Evolutionary conservation across 1,139 yeast species (phyloP).

Genomic region (Zhuliangozyma blackwelliae): DNA sequence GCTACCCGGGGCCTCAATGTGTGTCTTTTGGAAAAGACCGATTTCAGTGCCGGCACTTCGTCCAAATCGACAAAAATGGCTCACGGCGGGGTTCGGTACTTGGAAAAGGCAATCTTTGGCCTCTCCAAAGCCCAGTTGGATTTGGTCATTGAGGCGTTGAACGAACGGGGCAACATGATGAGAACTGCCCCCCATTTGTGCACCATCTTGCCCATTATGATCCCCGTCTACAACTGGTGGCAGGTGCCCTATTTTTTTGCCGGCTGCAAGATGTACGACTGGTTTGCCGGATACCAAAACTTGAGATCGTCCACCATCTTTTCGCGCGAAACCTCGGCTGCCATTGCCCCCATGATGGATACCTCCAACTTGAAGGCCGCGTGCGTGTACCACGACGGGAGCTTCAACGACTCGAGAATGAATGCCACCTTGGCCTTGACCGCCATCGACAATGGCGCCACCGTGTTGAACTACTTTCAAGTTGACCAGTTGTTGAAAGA

Average conservation of each 20-base stretch:
- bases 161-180: slow-evolving; percentile 85
- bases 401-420: slow-evolving; percentile 91
- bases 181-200: slow-evolving; percentile 93
- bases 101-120: slow-evolving; percentile 91
- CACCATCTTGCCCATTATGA: slow-evolving; percentile 84
- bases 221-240: slow-evolving; percentile 95
- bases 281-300: slow-evolving; percentile 89
- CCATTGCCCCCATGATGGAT: slow-evolving; percentile 86
- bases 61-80: slow-evolving; percentile 97
- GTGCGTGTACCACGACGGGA: slow-evolving; percentile 91
- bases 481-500: slow-evolving; percentile 74
- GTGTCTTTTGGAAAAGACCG: slow-evolving; percentile 79
- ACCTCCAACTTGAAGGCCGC: slow-evolving; percentile 80
- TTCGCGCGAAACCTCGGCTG: slow-evolving; percentile 62
- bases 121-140: slow-evolving; percentile 88
- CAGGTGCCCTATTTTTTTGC: slow-evolving; percentile 91
- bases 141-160: slow-evolving; percentile 88
- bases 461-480: slow-evolving; percentile 81
- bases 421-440: slow-evolving; percentile 82
- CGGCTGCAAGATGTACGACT: slow-evolving; percentile 89
- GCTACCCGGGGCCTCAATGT: slow-evolving; percentile 87
- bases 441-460: slow-evolving; percentile 85
- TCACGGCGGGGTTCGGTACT: slow-evolving; percentile 94
- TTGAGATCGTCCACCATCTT: slow-evolving; percentile 74
- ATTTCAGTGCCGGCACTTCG: slow-evolving; percentile 89